Conservation (phyloP, 2,329 filamentous ascomycete species). For the Alternaria postmessia region DNA sequence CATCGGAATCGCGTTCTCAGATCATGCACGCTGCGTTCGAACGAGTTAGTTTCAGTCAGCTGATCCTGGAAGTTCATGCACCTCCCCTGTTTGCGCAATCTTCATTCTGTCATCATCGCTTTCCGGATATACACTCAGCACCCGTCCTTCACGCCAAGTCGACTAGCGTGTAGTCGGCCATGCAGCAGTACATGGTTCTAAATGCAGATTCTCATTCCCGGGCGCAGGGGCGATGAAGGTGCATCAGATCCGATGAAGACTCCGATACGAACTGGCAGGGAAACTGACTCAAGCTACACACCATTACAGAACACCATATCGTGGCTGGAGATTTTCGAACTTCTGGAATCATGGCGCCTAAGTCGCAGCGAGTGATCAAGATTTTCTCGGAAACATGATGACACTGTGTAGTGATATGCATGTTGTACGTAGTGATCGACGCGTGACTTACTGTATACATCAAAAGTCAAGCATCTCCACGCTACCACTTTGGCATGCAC, state of each 20-base stretch:
- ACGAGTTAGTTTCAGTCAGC: constrained; percentile 9
- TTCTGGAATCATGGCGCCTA: neutral
- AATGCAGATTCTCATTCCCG: constrained; percentile 1
- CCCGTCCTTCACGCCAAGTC: constrained; percentile 3
- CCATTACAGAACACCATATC: constrained; percentile 3
- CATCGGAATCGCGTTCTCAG: constrained; percentile 17
- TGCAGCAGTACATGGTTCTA: constrained; percentile 1
- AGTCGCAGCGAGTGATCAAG: neutral
- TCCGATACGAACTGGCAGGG: constrained; percentile 5
- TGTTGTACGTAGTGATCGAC: neutral
- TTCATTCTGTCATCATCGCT: constrained; percentile 11
- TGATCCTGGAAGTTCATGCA: constrained; percentile 12
- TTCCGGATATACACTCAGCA: constrained; percentile 4
- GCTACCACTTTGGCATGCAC: constrained; percentile 4
- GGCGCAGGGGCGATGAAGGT: constrained; percentile 1
- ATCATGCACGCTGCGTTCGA: constrained; percentile 11
- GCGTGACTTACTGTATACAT: neutral
- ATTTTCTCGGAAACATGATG: neutral
- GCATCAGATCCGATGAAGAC: constrained; percentile 9
- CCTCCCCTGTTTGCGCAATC: constrained; percentile 7
- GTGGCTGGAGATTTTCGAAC: constrained; percentile 2
- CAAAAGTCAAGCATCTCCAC: neutral
- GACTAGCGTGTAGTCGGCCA: constrained; percentile 16
- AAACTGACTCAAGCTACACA: constrained; percentile 14
- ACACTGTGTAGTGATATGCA: neutral